phyloP scores from a whole-genome alignment of 208 protist genomes.

The Trichomonas tenax region DNA sequence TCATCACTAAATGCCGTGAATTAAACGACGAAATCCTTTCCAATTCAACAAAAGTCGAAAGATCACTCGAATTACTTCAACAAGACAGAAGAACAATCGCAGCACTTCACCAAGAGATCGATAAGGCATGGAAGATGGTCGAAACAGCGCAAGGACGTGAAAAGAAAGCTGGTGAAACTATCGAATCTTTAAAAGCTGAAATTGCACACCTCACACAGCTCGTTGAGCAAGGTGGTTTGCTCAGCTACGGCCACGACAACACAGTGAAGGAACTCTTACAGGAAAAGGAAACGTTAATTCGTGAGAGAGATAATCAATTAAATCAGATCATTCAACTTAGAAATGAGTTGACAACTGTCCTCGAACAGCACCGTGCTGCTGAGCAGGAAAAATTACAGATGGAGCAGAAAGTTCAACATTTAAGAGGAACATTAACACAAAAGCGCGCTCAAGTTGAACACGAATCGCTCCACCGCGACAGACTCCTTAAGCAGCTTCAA shows the following conservation, averaged over 20 bases:
- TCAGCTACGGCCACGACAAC: slow-evolving; percentile 73
- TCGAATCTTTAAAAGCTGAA: slow-evolving; percentile 73
- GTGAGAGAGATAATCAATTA: slow-evolving; percentile 55
- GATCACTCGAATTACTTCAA: slow-evolving; percentile 73
- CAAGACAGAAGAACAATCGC: slow-evolving; percentile 81
- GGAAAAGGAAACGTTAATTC: slow-evolving; percentile 67
- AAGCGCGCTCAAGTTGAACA: slow-evolving; percentile 6
- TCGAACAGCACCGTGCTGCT: background rate
- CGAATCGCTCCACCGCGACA: background rate
- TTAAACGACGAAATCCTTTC: slow-evolving; percentile 73
- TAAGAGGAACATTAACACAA: background rate
- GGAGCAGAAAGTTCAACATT: slow-evolving; percentile 22
- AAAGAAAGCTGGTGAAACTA: slow-evolving; percentile 70
- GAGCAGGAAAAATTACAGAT: background rate
- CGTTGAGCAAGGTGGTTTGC: slow-evolving; percentile 68
- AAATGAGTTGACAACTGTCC: background rate
- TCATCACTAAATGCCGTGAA: slow-evolving; percentile 73
- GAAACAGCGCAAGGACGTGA: slow-evolving; percentile 84
- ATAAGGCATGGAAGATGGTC: slow-evolving; percentile 82
- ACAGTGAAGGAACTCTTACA: slow-evolving; percentile 73
- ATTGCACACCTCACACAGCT: slow-evolving; percentile 69
- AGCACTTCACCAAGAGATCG: slow-evolving; percentile 53
- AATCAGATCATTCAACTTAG: slow-evolving; percentile 17
- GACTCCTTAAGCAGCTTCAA: background rate
- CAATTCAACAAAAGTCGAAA: slow-evolving; percentile 81